phyloP scores from a whole-genome alignment of 2,329 filamentous ascomycete species.

The Fusarium nisikadoi region DNA sequence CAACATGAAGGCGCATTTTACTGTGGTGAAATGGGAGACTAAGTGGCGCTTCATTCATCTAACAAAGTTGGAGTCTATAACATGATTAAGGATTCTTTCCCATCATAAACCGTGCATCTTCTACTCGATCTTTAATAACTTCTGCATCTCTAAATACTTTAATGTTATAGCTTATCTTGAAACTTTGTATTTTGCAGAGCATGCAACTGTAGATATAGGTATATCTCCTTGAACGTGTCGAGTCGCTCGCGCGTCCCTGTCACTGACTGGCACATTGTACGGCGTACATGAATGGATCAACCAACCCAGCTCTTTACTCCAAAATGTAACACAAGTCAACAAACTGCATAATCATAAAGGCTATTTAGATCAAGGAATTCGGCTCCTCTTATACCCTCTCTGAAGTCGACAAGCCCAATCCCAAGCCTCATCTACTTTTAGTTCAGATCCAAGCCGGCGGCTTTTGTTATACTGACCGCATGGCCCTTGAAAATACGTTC shows the following conservation, averaged over 20 bases:
- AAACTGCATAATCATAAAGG: not conserved
- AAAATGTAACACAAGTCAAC: accelerated
- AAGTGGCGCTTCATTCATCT: not conserved
- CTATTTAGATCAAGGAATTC: not conserved
- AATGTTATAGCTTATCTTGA: too few relatives aligned
- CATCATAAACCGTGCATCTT: too few relatives aligned
- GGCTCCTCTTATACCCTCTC: not conserved
- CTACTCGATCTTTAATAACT: accelerated
- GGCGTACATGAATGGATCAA: too few relatives aligned
- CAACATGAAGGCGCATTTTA: not conserved
- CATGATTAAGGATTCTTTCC: not conserved
- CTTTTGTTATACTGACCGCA: slow-evolving; percentile 11
- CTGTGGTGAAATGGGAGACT: not conserved
- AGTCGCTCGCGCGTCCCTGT: too few relatives aligned
- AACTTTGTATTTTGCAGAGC: too few relatives aligned
- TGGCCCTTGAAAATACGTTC: not conserved
- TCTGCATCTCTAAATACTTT: not conserved
- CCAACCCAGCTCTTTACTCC: too few relatives aligned
- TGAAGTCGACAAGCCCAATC: not conserved
- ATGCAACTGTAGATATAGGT: too few relatives aligned
- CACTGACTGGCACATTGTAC: too few relatives aligned
- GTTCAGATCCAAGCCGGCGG: slow-evolving; percentile 5
- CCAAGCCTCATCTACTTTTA: not conserved
- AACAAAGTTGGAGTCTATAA: too few relatives aligned
- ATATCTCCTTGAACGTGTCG: too few relatives aligned